Evolutionary conservation across 306 rosid species (phyloP).

Genomic region (Rosa persica): DNA sequence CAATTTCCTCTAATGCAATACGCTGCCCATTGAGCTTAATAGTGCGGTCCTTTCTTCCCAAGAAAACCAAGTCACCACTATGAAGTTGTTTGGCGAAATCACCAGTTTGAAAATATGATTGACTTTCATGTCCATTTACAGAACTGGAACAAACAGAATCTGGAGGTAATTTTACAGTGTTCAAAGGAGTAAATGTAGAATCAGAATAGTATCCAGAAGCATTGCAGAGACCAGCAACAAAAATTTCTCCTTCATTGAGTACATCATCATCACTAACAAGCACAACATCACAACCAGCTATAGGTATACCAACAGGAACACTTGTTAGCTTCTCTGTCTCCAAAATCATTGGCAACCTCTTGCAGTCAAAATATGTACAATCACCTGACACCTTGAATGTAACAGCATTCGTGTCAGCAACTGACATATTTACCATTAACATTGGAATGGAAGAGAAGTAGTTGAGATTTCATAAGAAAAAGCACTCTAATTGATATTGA

Average conservation of each 20-base stretch:
- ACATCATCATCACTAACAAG: constrained; percentile 51
- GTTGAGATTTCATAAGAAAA: not conserved
- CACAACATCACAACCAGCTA: constrained; percentile 66
- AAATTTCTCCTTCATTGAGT: constrained; percentile 68
- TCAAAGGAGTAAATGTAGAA: constrained; percentile 39
- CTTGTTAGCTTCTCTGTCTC: constrained; percentile 53
- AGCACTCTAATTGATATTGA: not conserved
- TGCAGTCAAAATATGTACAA: constrained; percentile 96
- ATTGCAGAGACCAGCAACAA: constrained; percentile 75
- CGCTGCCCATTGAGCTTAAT: constrained; percentile 77
- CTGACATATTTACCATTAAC: constrained; percentile 25
- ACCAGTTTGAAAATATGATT: constrained; percentile 63
- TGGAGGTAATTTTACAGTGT: constrained; percentile 41
- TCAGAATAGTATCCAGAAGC: constrained; percentile 60
- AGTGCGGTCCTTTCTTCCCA: constrained; percentile 88
- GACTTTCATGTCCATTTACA: constrained; percentile 23
- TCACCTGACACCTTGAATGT: constrained; percentile 79
- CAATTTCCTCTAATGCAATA: constrained; percentile 79
- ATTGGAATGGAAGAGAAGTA: constrained; percentile 14
- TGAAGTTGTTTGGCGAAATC: constrained; percentile 64
- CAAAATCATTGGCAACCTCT: constrained; percentile 68
- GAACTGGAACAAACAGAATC: constrained; percentile 33
- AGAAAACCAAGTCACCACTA: constrained; percentile 75
- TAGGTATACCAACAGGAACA: constrained; percentile 91
- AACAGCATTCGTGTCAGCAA: constrained; percentile 29